These are phyloP conservation scores for Juglanconis sp. DNA, from an alignment of 2,329 filamentous ascomycete species.

Conservation along the genomic window DNA sequence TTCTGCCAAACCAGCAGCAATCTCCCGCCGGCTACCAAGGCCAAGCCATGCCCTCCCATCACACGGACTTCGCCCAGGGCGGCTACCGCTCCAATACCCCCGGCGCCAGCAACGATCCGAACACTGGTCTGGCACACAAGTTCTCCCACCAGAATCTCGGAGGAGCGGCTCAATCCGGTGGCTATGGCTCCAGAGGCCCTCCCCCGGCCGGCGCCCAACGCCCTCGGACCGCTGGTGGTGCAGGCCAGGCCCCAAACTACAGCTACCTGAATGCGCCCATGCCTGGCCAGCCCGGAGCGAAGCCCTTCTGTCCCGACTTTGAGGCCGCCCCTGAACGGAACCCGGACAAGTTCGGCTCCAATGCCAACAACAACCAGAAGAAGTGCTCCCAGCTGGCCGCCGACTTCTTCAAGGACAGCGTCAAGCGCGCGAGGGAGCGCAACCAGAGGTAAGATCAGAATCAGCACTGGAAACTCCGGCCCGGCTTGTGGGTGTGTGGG, in stretches of 20 bases:
- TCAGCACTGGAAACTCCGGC: neutral
- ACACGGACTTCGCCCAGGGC: constrained; percentile 37
- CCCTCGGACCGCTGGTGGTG: constrained; percentile 77
- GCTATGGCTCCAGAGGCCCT: constrained; percentile 65
- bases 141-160: constrained; percentile 95
- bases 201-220: constrained; percentile 63
- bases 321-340: constrained; percentile 79
- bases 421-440: constrained; percentile 89
- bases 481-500: neutral
- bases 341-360: constrained; percentile 70
- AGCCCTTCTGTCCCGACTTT: constrained; percentile 64
- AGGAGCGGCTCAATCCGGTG: constrained; percentile 64
- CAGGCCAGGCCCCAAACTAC: constrained; percentile 60
- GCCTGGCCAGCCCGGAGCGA: constrained; percentile 51
- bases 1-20: constrained; percentile 57
- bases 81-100: constrained; percentile 51
- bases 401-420: constrained; percentile 98
- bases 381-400: constrained; percentile 69
- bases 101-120: constrained; percentile 70
- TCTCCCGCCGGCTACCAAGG: constrained; percentile 29
- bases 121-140: constrained; percentile 88
- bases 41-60: constrained; percentile 41
- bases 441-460: constrained; percentile 72
- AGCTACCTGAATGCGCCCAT: constrained; percentile 67
- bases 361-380: constrained; percentile 67